Conservation (phyloP, 345 rosid species). For the Eutrema yunnanense region DNA sequence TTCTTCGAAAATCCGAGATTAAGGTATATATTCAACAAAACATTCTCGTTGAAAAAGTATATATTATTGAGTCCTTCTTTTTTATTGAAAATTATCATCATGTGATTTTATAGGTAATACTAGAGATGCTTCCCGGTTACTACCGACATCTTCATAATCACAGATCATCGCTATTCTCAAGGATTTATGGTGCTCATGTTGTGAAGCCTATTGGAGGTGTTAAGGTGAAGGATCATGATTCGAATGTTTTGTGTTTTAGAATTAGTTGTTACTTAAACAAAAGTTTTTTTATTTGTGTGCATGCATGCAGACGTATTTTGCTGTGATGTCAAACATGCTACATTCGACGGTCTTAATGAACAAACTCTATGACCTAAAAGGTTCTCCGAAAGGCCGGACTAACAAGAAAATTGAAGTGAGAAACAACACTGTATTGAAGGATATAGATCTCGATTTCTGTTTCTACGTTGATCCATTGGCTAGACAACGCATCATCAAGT, state of each 20-base stretch:
- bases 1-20: slow-evolving; percentile 42
- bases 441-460: slow-evolving; percentile 39
- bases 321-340: slow-evolving; percentile 38
- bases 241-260: not conserved
- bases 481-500: slow-evolving; percentile 37
- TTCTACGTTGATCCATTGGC: slow-evolving; percentile 44
- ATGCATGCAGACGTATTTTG: slow-evolving; percentile 46
- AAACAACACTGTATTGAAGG: slow-evolving; percentile 38
- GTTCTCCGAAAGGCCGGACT: slow-evolving; percentile 44
- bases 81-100: too few species aligned
- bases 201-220: slow-evolving; percentile 41
- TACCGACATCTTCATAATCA: slow-evolving; percentile 31
- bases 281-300: not conserved
- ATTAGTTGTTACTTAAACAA: not conserved
- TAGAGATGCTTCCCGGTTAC: slow-evolving; percentile 40
- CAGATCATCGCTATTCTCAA: slow-evolving; percentile 30
- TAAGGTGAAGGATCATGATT: slow-evolving; percentile 32
- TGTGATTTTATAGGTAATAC: slow-evolving; percentile 27
- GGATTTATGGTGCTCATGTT: slow-evolving; percentile 42
- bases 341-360: slow-evolving; percentile 24
- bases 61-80: not conserved
- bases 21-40: slow-evolving; percentile 29
- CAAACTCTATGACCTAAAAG: slow-evolving; percentile 50
- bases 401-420: slow-evolving; percentile 20
- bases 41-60: not conserved